Conservation (phyloP, 805 yeast species). For the Saitoella complicata region DNA sequence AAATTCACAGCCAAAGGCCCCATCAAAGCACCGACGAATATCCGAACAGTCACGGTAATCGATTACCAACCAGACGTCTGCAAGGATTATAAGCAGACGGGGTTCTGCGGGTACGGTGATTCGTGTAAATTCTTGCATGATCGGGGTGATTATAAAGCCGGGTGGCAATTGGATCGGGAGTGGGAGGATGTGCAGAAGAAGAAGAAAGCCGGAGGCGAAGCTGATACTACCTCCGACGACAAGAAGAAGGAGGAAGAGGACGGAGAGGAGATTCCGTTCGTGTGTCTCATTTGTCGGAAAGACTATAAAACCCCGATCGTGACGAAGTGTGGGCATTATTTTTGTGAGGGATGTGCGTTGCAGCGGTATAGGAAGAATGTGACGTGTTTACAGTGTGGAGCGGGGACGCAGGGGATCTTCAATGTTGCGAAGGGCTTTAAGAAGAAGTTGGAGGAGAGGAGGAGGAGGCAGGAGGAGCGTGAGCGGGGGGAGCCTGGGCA, state of each 20-base stretch:
- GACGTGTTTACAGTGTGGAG: slow-evolving; percentile 41
- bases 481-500: not conserved
- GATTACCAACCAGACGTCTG: slow-evolving; percentile 92
- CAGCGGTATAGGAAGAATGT: slow-evolving; percentile 27
- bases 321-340: slow-evolving; percentile 47
- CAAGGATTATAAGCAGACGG: slow-evolving; percentile 78
- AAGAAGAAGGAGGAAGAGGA: slow-evolving; percentile 7
- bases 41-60: slow-evolving; percentile 49
- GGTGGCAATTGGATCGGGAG: slow-evolving; percentile 48
- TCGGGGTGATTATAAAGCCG: slow-evolving; percentile 67
- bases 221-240: slow-evolving; percentile 6
- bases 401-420: slow-evolving; percentile 45
- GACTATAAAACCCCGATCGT: slow-evolving; percentile 41
- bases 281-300: slow-evolving; percentile 43
- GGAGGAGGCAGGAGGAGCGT: not conserved
- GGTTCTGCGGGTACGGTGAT: slow-evolving; percentile 95
- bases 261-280: slow-evolving; percentile 32
- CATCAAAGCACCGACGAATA: slow-evolving; percentile 28
- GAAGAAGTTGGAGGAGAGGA: slow-evolving; percentile 5
- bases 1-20: slow-evolving; percentile 19
- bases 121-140: slow-evolving; percentile 88
- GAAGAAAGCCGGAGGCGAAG: slow-evolving; percentile 3
- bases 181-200: slow-evolving; percentile 38
- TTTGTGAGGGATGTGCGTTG: slow-evolving; percentile 47
- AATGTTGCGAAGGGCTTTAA: slow-evolving; percentile 33